Evolutionary conservation across 208 protist genomes (phyloP).

Genomic region (Acanthamoeba triangularis): DNA sequence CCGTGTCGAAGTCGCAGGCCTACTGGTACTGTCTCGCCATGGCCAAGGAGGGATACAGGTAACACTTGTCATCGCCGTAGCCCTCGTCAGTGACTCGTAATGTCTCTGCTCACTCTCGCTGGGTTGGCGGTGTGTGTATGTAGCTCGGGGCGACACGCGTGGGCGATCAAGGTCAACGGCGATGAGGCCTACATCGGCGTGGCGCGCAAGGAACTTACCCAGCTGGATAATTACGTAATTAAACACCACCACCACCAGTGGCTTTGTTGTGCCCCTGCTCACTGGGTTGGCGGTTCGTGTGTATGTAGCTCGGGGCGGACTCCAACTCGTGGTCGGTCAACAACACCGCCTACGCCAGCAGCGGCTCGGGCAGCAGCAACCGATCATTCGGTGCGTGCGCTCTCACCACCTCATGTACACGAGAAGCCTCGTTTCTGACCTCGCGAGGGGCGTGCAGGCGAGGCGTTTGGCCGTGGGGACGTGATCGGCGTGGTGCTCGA

Average conservation of each 20-base stretch:
- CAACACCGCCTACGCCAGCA: neutral
- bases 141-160: constrained; percentile 30
- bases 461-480: neutral
- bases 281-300: too few species aligned
- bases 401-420: neutral
- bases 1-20: neutral
- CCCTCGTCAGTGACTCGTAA: too few species aligned
- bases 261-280: too few species aligned
- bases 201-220: constrained; percentile 1
- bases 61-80: too few species aligned
- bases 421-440: neutral
- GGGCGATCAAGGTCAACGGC: constrained; percentile 19
- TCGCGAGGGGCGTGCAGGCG: neutral
- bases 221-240: constrained; percentile 58
- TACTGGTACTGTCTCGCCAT: constrained; percentile 40
- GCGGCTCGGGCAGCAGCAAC: neutral
- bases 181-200: constrained; percentile 34
- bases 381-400: neutral
- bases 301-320: neutral
- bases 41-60: constrained; percentile 47
- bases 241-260: too few species aligned
- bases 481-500: constrained; percentile 21
- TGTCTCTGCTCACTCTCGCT: neutral
- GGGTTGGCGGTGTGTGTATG: neutral
- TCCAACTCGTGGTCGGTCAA: neutral